Conservation (phyloP, 352 stramenopile genomes). For the Phytophthora niederhauseri region DNA sequence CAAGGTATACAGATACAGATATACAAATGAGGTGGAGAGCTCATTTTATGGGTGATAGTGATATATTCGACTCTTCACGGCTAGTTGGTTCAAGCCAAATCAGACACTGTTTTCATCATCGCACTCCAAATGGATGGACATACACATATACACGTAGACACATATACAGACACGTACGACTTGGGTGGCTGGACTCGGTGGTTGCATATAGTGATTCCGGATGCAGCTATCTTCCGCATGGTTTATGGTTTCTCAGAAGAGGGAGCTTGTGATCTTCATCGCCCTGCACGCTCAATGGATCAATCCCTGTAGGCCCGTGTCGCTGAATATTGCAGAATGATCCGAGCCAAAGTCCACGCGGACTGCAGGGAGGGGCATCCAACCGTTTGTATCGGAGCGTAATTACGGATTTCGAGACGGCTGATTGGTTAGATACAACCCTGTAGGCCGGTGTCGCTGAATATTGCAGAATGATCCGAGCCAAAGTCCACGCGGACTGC, state of each 20-base stretch:
- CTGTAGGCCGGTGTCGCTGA: conserved; percentile 1
- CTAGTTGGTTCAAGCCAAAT: conserved; percentile 93
- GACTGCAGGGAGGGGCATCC: conserved; percentile 7
- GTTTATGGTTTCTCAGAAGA: conserved; percentile 80
- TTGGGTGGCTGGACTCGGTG: conserved; percentile 63
- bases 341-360: background rate
- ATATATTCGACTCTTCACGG: conserved; percentile 91
- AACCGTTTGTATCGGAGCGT: conserved; percentile 24
- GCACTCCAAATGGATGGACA: conserved; percentile 42
- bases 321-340: conserved; percentile 39
- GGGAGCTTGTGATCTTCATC: conserved; percentile 89
- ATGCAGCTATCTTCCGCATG: conserved; percentile 86
- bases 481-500: background rate
- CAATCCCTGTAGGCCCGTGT: background rate
- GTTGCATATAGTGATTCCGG: conserved; percentile 92
- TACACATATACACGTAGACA: conserved; percentile 30
- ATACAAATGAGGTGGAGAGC: conserved; percentile 48
- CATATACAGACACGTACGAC: conserved; percentile 17
- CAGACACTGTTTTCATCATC: conserved; percentile 86
- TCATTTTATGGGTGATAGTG: conserved; percentile 95
- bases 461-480: conserved; percentile 37
- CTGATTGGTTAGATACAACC: conserved; percentile 8
- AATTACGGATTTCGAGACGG: background rate
- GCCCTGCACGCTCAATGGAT: conserved; percentile 38
- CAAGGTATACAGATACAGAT: conserved; percentile 16